Evolutionary conservation across 371 early-diverging fungal genomes (phyloP).

Genomic region (Umbelopsis sp.): DNA sequence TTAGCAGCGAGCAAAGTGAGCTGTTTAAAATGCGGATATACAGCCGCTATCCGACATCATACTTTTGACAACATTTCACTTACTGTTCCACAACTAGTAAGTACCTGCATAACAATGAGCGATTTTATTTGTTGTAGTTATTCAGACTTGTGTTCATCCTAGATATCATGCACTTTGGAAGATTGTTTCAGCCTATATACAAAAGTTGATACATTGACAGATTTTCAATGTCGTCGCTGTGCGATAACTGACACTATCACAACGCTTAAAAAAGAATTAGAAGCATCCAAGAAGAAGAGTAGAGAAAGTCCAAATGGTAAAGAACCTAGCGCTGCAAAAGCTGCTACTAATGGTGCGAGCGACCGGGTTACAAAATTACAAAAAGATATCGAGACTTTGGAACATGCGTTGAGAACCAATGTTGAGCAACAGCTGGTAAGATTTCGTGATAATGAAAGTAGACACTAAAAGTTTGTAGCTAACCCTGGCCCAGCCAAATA

Average conservation of each 20-base stretch:
- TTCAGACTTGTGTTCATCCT: slow-evolving; percentile 8
- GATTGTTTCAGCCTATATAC: slow-evolving; percentile 69
- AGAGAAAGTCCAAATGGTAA: slow-evolving; percentile 7
- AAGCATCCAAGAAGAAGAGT: slow-evolving; percentile 8
- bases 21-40: slow-evolving; percentile 81
- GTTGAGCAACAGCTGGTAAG: slow-evolving; percentile 22
- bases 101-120: background rate
- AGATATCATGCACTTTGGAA: slow-evolving; percentile 65
- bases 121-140: background rate
- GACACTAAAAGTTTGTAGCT: slow-evolving; percentile 15
- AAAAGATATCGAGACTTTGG: slow-evolving; percentile 14
- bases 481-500: slow-evolving; percentile 29
- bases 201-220: slow-evolving; percentile 72
- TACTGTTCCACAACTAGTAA: slow-evolving; percentile 66
- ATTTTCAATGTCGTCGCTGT: slow-evolving; percentile 79
- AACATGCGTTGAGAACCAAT: slow-evolving; percentile 20
- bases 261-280: slow-evolving; percentile 42
- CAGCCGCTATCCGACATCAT: slow-evolving; percentile 81
- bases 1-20: slow-evolving; percentile 76
- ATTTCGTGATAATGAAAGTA: slow-evolving; percentile 12
- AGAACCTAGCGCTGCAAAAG: slow-evolving; percentile 2
- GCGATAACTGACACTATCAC: slow-evolving; percentile 64
- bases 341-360: slow-evolving; percentile 20
- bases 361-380: background rate
- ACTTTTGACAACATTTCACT: slow-evolving; percentile 84